Evolutionary conservation across 2,329 filamentous ascomycete species (phyloP).

Genomic region (Kalmusia sp.): DNA sequence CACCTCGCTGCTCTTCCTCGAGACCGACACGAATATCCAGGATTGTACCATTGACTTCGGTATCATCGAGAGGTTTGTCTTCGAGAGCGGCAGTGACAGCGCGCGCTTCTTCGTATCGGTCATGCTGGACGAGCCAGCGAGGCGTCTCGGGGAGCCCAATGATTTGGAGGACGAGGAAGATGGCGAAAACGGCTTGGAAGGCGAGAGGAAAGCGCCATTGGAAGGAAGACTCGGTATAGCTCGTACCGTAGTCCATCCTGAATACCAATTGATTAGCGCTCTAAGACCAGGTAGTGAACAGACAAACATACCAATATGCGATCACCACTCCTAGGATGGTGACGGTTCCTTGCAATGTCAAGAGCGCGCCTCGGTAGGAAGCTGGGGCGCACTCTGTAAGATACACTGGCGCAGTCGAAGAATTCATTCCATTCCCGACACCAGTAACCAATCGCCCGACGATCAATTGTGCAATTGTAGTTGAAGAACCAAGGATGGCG

Average conservation of each 20-base stretch:
- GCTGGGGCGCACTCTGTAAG: slow-evolving; percentile 15
- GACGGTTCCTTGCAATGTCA: slow-evolving; percentile 58
- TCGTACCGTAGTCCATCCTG: slow-evolving; percentile 16
- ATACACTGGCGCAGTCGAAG: slow-evolving; percentile 13
- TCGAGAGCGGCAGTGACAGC: slow-evolving; percentile 56
- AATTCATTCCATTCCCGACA: slow-evolving; percentile 38
- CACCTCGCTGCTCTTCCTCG: slow-evolving; percentile 55
- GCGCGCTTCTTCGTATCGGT: slow-evolving; percentile 51
- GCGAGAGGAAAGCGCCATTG: slow-evolving; percentile 54
- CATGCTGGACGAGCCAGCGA: slow-evolving; percentile 53
- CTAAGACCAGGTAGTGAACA: too few relatives aligned
- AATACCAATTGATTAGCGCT: too few relatives aligned
- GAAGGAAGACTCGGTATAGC: slow-evolving; percentile 12
- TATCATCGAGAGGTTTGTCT: slow-evolving; percentile 49
- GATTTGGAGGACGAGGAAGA: slow-evolving; percentile 57
- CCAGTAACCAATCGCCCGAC: slow-evolving; percentile 47
- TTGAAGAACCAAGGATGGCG: slow-evolving; percentile 42
- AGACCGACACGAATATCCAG: slow-evolving; percentile 54
- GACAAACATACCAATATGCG: too few relatives aligned
- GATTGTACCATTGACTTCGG: slow-evolving; percentile 53
- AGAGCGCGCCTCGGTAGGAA: slow-evolving; percentile 52
- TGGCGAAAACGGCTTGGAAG: slow-evolving; percentile 61
- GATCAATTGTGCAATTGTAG: slow-evolving; percentile 32
- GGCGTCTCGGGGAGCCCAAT: slow-evolving; percentile 55
- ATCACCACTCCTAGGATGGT: too few relatives aligned